These are phyloP conservation scores for Globisporangium emineosum DNA, from an alignment of 352 stramenopile species.

Conservation along the genomic window DNA sequence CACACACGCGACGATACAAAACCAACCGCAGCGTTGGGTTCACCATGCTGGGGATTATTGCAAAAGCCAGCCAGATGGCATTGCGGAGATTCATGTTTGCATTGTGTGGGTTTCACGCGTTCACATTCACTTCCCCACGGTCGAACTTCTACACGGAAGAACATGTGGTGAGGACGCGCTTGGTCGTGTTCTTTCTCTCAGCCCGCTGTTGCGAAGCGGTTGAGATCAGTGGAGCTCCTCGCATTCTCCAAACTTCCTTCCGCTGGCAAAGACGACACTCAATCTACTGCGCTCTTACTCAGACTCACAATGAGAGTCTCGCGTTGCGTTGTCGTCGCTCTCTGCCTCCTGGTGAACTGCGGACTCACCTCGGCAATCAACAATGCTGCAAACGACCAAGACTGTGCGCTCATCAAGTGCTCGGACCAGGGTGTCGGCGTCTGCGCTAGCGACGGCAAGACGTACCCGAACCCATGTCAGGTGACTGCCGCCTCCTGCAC, in stretches of 20 bases:
- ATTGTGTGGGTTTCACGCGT: neutral
- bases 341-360: neutral
- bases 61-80: neutral
- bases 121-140: neutral
- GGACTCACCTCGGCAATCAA: neutral
- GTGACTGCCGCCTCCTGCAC: slow-evolving; percentile 6
- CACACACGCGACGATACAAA: neutral
- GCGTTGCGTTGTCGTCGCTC: neutral
- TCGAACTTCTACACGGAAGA: neutral
- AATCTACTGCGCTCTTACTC: too few species aligned
- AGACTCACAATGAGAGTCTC: neutral
- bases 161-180: neutral
- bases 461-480: slow-evolving; percentile 18
- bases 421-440: slow-evolving; percentile 10
- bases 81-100: neutral
- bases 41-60: too few species aligned
- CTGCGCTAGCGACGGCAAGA: slow-evolving; percentile 17
- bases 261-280: neutral
- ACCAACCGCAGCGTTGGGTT: neutral
- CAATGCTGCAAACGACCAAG: neutral
- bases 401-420: slow-evolving; percentile 18
- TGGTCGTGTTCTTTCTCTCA: neutral
- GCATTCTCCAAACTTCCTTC: neutral
- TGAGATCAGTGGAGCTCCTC: neutral
- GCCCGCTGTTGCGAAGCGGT: neutral